Evolutionary conservation across 257 asterid species (phyloP), one percentile per base, ranked within the genome.

Genomic region (Cynanchum wilfordii): DNA sequence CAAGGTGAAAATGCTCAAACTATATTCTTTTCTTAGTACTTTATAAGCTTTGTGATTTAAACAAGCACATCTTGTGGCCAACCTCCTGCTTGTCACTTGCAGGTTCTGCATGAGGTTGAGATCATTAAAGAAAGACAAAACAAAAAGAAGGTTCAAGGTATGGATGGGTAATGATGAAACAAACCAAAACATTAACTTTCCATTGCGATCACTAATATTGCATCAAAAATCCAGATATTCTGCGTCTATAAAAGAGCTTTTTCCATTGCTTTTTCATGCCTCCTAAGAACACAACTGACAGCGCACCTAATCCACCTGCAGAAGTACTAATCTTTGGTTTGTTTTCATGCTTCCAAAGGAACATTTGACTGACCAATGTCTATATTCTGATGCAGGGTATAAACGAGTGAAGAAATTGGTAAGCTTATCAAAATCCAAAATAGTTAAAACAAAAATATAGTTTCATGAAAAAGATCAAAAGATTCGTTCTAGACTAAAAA

Each of bases 401-500:
- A 70, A 40, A 59, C 76, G 79, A 63, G 78, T 81, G 58, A 68
- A 77, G 79, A 89, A 84, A 81, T 79, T 93, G 92, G 83, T 88
- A 51, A 79, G 70, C 17, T 78, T 80, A 69, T 87, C 96, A 51
- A 90, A 85, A 64, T 70, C 76, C 71, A 89, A 85, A 71, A 79
- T 90, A 36, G 67, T 68, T 16, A 80, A 80, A 79, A 76, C 75
- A 83, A 55, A 86, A 83, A 71, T 29, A 72, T 12, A 74, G 83
- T 58, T 80, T 93, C 70, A 67, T 68, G 54, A 86, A 77, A 30
- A 90, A 83, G 83, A 64, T 87, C 71, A 90, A 84, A 79, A 75
- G 93, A 79, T 93, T 16, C 89, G 85, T 17, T 89, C 86, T 10
- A 84, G 96, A 84, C 79, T 93, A 76, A 93, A 84, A 79, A 89